These are phyloP conservation scores for Kluyveromyces nonfermentans DNA, from an alignment of 805 yeast genomes.

Conservation along the genomic window DNA sequence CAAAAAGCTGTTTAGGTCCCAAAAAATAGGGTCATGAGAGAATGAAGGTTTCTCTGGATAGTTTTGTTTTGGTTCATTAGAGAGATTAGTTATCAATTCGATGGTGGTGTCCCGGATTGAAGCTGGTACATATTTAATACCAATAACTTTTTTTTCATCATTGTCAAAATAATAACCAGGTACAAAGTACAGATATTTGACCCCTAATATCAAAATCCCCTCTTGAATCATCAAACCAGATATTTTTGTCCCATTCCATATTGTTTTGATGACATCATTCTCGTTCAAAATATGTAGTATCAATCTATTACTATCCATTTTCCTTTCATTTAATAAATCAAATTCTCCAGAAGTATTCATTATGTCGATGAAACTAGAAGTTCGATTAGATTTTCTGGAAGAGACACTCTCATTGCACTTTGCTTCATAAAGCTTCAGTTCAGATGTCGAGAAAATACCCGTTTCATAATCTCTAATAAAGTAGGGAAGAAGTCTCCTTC, in stretches of 20 bases:
- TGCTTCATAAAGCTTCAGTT: not conserved
- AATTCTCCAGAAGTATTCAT: constrained; percentile 34
- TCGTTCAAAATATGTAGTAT: constrained; percentile 58
- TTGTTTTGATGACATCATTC: constrained; percentile 60
- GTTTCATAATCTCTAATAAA: constrained; percentile 36
- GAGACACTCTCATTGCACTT: not conserved
- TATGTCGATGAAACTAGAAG: constrained; percentile 34
- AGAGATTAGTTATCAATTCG: constrained; percentile 47
- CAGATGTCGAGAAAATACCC: constrained; percentile 35
- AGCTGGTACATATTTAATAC: constrained; percentile 55
- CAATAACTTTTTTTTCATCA: constrained; percentile 47
- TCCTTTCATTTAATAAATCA: constrained; percentile 21
- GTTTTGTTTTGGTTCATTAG: constrained; percentile 12
- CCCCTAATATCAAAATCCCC: constrained; percentile 64
- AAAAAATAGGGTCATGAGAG: constrained; percentile 21
- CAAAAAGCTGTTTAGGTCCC: constrained; percentile 52
- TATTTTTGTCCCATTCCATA: constrained; percentile 70
- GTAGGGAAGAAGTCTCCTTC: constrained; percentile 48
- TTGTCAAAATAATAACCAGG: constrained; percentile 50
- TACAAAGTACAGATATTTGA: constrained; percentile 53
- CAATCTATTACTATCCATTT: constrained; percentile 66
- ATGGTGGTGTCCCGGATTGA: constrained; percentile 60
- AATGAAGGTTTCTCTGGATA: not conserved
- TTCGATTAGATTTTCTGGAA: constrained; percentile 8
- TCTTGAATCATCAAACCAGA: constrained; percentile 71